Conservation (phyloP, 805 yeast species). For the Wickerhamomyces canadensis region DNA sequence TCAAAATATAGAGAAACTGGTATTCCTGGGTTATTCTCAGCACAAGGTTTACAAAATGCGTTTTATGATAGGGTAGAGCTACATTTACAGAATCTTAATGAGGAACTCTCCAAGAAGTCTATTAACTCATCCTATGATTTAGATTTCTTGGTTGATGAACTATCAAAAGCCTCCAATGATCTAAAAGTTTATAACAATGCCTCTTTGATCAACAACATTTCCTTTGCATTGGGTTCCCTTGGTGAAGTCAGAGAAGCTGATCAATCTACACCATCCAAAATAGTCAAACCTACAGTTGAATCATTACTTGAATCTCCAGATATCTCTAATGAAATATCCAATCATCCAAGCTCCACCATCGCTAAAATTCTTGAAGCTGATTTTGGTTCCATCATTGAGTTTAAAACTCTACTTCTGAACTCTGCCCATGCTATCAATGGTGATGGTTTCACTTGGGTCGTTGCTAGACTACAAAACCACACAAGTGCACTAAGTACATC, state of each 20-base stretch:
- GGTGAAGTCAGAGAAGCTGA: constrained; percentile 22
- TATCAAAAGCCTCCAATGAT: constrained; percentile 25
- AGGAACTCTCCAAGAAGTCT: constrained; percentile 20
- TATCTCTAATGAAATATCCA: constrained; percentile 27
- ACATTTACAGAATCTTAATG: constrained; percentile 37
- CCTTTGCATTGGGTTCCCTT: constrained; percentile 31
- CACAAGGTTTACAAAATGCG: constrained; percentile 41
- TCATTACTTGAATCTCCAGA: constrained; percentile 44
- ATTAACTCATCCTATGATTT: constrained; percentile 22
- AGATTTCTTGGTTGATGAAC: constrained; percentile 19
- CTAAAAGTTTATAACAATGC: constrained; percentile 32
- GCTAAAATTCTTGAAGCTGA: constrained; percentile 44
- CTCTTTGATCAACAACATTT: constrained; percentile 31
- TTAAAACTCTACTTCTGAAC: constrained; percentile 61
- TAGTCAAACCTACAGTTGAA: constrained; percentile 6
- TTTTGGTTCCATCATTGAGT: constrained; percentile 73
- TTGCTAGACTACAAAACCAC: constrained; percentile 41
- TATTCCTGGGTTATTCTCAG: constrained; percentile 44
- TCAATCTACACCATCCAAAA: background rate
- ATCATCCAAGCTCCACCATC: constrained; percentile 11
- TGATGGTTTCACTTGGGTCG: constrained; percentile 88
- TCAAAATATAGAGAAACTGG: constrained; percentile 26
- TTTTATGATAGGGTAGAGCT: constrained; percentile 42
- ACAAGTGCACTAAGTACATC: constrained; percentile 15
- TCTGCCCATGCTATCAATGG: constrained; percentile 75